Base-by-base conservation (phyloP, 2,329 filamentous ascomycete species). In the Colletotrichum gigasporum region DNA sequence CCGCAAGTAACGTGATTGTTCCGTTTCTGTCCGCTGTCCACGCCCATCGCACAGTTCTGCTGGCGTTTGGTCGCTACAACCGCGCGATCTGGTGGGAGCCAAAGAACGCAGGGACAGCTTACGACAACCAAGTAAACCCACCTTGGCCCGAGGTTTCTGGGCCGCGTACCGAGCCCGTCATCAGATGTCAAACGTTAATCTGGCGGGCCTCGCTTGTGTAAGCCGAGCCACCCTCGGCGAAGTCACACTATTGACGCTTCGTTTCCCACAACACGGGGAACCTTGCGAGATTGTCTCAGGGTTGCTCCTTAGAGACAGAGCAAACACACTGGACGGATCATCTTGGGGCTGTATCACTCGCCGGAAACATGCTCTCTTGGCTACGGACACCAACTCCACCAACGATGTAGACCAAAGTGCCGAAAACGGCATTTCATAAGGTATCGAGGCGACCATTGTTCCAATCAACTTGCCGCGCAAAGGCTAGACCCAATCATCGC, bases 361-460 rank as follows among this genome's bases (percentile, higher is more conserved):
- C 34, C 8, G 35, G 42, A 58, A 30, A 58, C 14, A 22, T 34
- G 24, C 35, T 44, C 35, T 34, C 26, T 42, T 37, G 28, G 50
- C 59, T 50, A 26, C 52, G 34, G 42, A 42, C 22, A 14, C 28
- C 42, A 50, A 28, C 12, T 12, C 34, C 30, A 28, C 22, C 34
- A 41, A 39, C 8, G 24, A 14, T n/a, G 18, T 32, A 10, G 14
- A 47, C 16, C 20, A 24, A 30, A 18, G 20, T 42, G 52, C 52
- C 42, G 28, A 22, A 34, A 35, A 42, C 42, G 28, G 52, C 35
- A 22, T 35, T 58, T 37, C 28, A 14, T 35, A 16, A 34, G 52
- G 44, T 58, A 54, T 50, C 59, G 44, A 39, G 24, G 28, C 30
- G 34, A 41, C 20, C 37, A n/a, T 39, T 54, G 14, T 20, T 28